These are phyloP conservation scores for Toxoplasma gondii DNA, from an alignment of 169 alveolate genomes.

Conservation along the genomic window DNA sequence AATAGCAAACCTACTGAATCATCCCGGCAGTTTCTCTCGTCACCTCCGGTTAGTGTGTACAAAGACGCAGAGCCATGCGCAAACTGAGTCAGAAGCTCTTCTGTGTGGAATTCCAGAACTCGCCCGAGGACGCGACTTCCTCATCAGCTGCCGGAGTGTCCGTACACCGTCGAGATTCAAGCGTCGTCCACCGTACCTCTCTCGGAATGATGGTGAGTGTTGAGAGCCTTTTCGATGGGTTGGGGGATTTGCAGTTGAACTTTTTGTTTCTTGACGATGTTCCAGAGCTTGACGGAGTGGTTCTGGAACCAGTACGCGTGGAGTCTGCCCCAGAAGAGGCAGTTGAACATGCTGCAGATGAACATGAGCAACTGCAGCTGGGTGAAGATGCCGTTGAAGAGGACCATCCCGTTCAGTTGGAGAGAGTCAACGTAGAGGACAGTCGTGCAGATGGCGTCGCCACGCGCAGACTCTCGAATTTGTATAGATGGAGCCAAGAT, in stretches of 20 bases:
- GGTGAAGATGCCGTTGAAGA: constrained; percentile 36
- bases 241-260: constrained; percentile 25
- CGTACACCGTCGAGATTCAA: too few species aligned
- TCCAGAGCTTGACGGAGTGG: constrained; percentile 25
- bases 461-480: background rate
- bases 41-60: too few species aligned
- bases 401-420: background rate
- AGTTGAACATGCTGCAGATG: constrained; percentile 20
- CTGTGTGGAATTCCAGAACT: too few species aligned
- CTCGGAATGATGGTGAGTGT: background rate
- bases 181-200: too few species aligned
- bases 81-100: too few species aligned
- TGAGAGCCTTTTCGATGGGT: background rate
- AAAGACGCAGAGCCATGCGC: too few species aligned
- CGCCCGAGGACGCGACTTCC: too few species aligned
- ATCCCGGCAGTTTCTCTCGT: too few species aligned
- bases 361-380: constrained; percentile 48
- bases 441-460: background rate
- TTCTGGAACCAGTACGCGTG: constrained; percentile 30
- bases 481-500: background rate
- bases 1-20: too few species aligned
- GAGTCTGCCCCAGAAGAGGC: constrained; percentile 21
- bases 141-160: too few species aligned
- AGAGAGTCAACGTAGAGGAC: background rate
- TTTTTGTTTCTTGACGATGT: constrained; percentile 30